Base-by-base conservation (phyloP, 768 basidiomycete species). In the Mycena venus region DNA sequence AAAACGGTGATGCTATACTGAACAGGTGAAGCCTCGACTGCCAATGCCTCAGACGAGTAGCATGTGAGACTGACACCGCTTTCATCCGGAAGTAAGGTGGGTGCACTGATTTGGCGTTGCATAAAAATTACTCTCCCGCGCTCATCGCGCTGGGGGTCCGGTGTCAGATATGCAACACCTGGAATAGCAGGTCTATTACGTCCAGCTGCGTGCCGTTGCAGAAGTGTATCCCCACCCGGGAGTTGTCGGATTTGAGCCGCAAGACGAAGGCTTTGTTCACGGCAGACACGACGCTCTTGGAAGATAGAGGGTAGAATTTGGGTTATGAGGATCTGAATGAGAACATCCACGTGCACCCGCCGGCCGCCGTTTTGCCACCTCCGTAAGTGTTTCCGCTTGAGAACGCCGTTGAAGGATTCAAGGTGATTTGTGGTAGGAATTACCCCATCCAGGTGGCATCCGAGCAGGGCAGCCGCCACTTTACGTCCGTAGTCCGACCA, bases 341-440 rank as follows among this genome's bases (percentile, higher is more conserved):
- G 70, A 31, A 74, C 53, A 71, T 80, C 78, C 36, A 78, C 60
- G 2, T 75, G 82, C 8, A 86, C 78, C 8, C 80, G 76, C 7
- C 75, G 74, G 5, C 84, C 83, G 31, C 73, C 77, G 15, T 76
- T 78, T 49, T 82, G 80, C 77, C 76, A 81, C 31, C 72, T 76
- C 0, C 38, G 76, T 0, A 86, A 31, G 58, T 84, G 73, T 40
- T 81, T 83, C 2, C 73, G 56, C 74, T 87, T 86, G 2, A 86
- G 73, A 15, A 81, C 47, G 4, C 80, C 74, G 61, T 86, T 86
- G 76, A 86, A 85, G 1, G 83, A 81, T 71, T 87, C 84, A 9
- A 86, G 80, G 65, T 86, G 85, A 59, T 87, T 87, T 27, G 84
- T 86, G 6, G 86, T 87, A 0, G 83, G 77, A 10, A 86, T 32